Conservation (phyloP, 306 rosid species). For the Phaseolus lunatus region DNA sequence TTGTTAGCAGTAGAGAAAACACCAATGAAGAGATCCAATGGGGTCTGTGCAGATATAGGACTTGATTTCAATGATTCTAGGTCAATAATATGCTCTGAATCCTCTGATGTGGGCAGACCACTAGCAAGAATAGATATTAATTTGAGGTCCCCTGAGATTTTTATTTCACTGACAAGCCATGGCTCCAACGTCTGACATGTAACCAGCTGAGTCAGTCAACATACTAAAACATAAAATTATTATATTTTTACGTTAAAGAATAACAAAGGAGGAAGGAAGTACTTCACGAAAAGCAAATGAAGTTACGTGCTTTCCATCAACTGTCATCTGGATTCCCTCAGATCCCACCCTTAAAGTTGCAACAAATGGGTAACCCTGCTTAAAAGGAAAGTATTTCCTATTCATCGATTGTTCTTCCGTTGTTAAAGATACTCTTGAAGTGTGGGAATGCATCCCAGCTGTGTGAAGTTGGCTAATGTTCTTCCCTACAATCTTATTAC, state of each 20-base stretch:
- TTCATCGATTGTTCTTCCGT: conserved; percentile 61
- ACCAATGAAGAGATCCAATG: conserved; percentile 83
- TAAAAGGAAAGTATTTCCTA: conserved; percentile 83
- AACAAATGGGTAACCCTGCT: conserved; percentile 92
- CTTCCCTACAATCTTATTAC: conserved; percentile 92
- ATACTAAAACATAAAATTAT: conserved; percentile 34
- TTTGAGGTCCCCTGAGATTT: conserved; percentile 84
- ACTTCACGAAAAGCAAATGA: conserved; percentile 96
- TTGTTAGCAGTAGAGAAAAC: conserved; percentile 99
- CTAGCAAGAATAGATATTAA: conserved; percentile 88
- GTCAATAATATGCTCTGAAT: conserved; percentile 83
- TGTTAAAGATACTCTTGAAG: conserved; percentile 58
- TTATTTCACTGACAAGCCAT: conserved; percentile 91
- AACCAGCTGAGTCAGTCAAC: conserved; percentile 50
- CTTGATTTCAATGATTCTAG: conserved; percentile 74
- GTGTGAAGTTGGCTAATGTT: conserved; percentile 52
- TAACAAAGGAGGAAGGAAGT: conserved; percentile 38
- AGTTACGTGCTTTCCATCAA: conserved; percentile 96
- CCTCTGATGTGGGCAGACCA: conserved; percentile 97
- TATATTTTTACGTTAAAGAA: conserved; percentile 25
- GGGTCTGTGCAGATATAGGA: conserved; percentile 58
- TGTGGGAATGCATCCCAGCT: conserved; percentile 53
- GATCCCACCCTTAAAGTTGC: conserved; percentile 96
- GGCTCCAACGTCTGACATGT: conserved; percentile 90
- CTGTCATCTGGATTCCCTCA: conserved; percentile 99